Conservation (phyloP, 306 rosid genomes). For the Vicia faba region DNA sequence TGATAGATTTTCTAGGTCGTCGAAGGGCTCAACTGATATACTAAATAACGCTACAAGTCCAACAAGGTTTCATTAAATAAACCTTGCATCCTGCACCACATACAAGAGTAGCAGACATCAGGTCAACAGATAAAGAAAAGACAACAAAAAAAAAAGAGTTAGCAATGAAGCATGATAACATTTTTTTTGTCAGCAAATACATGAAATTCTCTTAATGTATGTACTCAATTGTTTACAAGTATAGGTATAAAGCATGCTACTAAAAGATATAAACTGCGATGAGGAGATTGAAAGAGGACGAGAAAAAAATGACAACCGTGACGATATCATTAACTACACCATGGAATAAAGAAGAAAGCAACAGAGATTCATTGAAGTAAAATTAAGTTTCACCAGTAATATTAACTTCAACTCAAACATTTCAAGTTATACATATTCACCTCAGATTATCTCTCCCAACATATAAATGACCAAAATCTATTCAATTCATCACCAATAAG, state of each 20-base stretch:
- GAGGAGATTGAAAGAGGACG: background rate
- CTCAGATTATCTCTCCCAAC: constrained; percentile 10
- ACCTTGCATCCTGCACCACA: constrained; percentile 30
- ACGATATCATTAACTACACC: too few relatives aligned
- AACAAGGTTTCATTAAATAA: constrained; percentile 7
- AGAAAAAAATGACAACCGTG: too few relatives aligned
- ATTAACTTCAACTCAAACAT: constrained; percentile 3
- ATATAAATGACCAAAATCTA: background rate
- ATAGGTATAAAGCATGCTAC: background rate
- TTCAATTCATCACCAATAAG: constrained; percentile 10
- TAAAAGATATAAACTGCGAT: background rate
- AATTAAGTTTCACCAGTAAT: background rate
- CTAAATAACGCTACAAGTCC: constrained; percentile 28
- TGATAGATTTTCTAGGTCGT: constrained; percentile 2
- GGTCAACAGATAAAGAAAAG: constrained; percentile 9
- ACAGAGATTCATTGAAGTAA: background rate
- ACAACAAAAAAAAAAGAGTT: background rate
- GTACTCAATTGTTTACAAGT: too few relatives aligned
- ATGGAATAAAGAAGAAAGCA: too few relatives aligned
- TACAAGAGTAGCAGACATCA: constrained; percentile 12
- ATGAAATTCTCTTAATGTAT: too few relatives aligned
- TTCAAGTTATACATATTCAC: constrained; percentile 28
- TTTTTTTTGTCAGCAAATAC: too few relatives aligned
- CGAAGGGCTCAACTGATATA: constrained; percentile 13
- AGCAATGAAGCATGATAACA: background rate